Conservation (phyloP, 139 green algal genomes). For the Chlamydomonas applanata region DNA sequence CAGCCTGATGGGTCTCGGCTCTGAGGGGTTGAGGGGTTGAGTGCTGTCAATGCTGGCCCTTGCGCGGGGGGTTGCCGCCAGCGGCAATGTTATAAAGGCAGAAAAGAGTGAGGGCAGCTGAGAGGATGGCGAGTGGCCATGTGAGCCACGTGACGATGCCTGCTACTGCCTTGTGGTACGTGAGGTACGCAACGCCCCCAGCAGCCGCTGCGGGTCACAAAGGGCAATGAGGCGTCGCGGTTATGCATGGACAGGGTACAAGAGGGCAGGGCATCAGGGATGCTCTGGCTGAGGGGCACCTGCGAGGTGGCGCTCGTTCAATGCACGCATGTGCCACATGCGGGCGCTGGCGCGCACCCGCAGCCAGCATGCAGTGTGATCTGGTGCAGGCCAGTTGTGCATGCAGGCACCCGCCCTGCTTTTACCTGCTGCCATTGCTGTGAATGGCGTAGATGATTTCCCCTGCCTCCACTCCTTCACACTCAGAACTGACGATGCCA, state of each 20-base stretch:
- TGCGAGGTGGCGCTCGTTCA: too few species aligned
- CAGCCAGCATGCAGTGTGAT: not conserved
- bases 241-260: not conserved
- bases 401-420: not conserved
- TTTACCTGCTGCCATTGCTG: slow-evolving; percentile 42
- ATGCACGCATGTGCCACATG: too few species aligned
- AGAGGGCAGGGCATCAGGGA: not conserved
- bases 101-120: slow-evolving; percentile 31
- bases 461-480: slow-evolving; percentile 53
- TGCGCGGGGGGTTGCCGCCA: slow-evolving; percentile 57
- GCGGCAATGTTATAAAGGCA: slow-evolving; percentile 55
- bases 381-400: not conserved
- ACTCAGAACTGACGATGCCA: slow-evolving; percentile 40
- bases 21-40: too few species aligned
- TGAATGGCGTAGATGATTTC: slow-evolving; percentile 39
- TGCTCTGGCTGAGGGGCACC: not conserved
- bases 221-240: not conserved
- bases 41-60: slow-evolving; percentile 5
- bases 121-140: slow-evolving; percentile 16
- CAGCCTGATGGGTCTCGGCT: too few species aligned
- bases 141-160: slow-evolving; percentile 1
- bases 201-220: slow-evolving; percentile 18
- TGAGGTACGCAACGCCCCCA: slow-evolving; percentile 23
- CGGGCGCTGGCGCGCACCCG: not conserved
- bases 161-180: not conserved